Evolutionary conservation across 2,329 filamentous ascomycete species (phyloP).

Genomic region (Colletotrichum horii): DNA sequence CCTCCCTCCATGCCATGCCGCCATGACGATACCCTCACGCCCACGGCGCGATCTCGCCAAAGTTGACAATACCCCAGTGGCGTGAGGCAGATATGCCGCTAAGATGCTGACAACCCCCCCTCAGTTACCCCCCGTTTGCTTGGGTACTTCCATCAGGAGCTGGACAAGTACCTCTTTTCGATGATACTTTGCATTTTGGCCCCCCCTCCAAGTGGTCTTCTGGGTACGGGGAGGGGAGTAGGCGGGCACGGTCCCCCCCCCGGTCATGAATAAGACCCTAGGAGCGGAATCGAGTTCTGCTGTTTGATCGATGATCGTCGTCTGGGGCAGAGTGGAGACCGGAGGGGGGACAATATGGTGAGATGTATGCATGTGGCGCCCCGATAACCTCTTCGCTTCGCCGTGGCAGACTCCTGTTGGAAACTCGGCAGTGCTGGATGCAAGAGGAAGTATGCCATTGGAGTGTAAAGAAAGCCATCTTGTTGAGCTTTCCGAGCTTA

Average conservation of each 20-base stretch:
- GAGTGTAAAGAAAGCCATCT: background rate
- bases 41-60: background rate
- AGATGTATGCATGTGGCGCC: background rate
- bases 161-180: background rate
- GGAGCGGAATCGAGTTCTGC: background rate
- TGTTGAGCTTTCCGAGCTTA: background rate
- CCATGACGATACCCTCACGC: conserved; percentile 4
- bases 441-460: background rate
- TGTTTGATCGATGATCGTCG: background rate
- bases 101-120: background rate
- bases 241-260: background rate
- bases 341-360: background rate
- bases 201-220: background rate
- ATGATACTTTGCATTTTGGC: background rate
- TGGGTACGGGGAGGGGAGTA: conserved; percentile 11
- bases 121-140: background rate
- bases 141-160: background rate
- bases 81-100: background rate
- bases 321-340: background rate
- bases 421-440: background rate
- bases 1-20: background rate
- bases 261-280: background rate
- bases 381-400: background rate
- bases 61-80: background rate
- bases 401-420: background rate